Evolutionary conservation across 1,284 basidiomycete genomes (phyloP), one percentile per base, ranked within the genome.

Genomic region (Caloboletus firmus): DNA sequence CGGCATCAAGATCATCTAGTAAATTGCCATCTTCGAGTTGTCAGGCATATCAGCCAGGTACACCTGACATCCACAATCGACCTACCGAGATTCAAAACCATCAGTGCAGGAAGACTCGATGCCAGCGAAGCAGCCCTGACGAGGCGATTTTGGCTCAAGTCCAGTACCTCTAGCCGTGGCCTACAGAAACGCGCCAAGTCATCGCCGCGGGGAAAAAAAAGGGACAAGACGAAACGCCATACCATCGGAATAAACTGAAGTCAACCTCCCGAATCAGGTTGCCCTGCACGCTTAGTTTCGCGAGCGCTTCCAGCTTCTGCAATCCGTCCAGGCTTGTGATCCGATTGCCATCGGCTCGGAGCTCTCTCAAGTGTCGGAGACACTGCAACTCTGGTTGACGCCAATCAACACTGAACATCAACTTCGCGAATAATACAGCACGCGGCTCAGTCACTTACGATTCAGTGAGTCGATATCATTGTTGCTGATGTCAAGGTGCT

Each of bases 401-500:
- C 44, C 40, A 28, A 54, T 58, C 53, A 57, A 39, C 45, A 28
- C 53, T 51, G n/a, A 57, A 3, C 41, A 40, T 40, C 51, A 44
- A 15, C 36, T n/a, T 44, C n/a, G 30, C 12, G 1, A 42, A 49
- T 37, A 20, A 52, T 12, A n/a, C 41, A 34, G 2, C 30, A n/a
- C n/a, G 20, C 28, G 12, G 43, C n/a, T 49, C 35, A 47, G 31
- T 41, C 49, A 85, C 92, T 73, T 71, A 95, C 93, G 92, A 44
- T 79, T 80, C 44, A 97, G 77, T 15, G 89, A 92, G 59, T 95
- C 92, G 51, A 99, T 80, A 58, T 92, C 83, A 70, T 99, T 99
- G 62, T 84, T 74, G 70, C 93, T 95, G 60, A 99, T 85, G 74
- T 99, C 94, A 60, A 99, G 80, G 63, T 82, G 85, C 73, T 95